Base-by-base conservation (phyloP, 176 grass and related monocot genomes). In the Luzula sylvatica region DNA sequence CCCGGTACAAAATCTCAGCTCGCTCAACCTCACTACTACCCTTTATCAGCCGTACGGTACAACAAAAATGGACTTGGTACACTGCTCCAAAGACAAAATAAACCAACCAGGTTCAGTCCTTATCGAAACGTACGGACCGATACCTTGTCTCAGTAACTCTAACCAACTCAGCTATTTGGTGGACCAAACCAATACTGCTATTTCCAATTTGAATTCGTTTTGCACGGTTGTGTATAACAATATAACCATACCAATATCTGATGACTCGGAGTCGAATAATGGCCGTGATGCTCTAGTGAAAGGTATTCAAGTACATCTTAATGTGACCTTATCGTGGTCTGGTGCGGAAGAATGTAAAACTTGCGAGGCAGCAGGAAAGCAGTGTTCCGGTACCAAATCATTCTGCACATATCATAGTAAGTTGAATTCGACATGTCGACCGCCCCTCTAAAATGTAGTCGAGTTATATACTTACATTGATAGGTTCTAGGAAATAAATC, bases 341-440 rank as follows among this genome's bases (percentile, higher is more conserved):
- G 48, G 55, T 25, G 41, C 17, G 1, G 20, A 50, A 2, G 5
- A 6, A 35, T 78, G 66, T 35, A 24, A 3, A 0, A 8, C 0
- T 1, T 78, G 74, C 41, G 66, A 78, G 38, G 42, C 0, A 11
- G 11, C 0, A 21, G 38, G 11, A 44, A 50, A 15, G 9, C n/a
- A 0, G n/a, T 81, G 78, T 13, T 42, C 51, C 32, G 55, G 15
- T n/a, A 75, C 64, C 20, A 75, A 69, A 46, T 8, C 51, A 27
- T 75, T 70, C 57, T 81, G 65, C 23, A 51, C 12, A 23, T 32
- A 55, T 59, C 48, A 23, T 15, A 61, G 26, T 61, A 61, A 46
- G 24, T 44, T 28, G 19, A 53, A n/a, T n/a, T n/a, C n/a, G n/a
- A n/a, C n/a, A n/a, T n/a, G n/a, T n/a, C n/a, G n/a, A n/a, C n/a